Base-by-base conservation (phyloP, 1,139 yeast genomes). In the Blastobotrys raffinosifermentans region DNA sequence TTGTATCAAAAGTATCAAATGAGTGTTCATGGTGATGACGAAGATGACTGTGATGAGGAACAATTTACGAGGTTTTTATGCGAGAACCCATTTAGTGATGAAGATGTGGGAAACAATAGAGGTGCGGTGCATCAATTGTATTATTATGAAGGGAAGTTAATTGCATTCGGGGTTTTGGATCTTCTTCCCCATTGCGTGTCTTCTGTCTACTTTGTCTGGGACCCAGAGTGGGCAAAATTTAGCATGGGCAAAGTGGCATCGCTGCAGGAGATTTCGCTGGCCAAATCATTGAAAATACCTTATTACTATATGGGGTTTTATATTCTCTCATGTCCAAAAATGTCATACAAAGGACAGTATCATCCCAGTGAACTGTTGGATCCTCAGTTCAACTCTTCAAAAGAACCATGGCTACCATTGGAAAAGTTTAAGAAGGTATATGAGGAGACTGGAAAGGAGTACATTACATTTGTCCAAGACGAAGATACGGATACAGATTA, bases 201-300 rank as follows among this genome's bases (percentile, higher is more conserved):
- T 0, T 80, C 94, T 0, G 91, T 89, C 1, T 89, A 87, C 54
- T 82, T 87, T 52, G 76, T 87, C 13, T 86, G 94, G 85, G 93
- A 87, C 54, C 94, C 94, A 0, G 89, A 77, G 43, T 80, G 70
- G 55, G 77, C 80, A 2, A 69, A 75, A 40, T 62, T 80, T 45
- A 80, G 87, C 0, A 59, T 87, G 26, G 97, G 97, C 0, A 83
- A 85, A 20, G 57, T 87, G 2, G 77, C 89, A 40, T 93, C 86
- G 0, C 51, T 86, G 21, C 61, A 84, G 26, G 97, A 89, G 52
- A 63, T 85, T 34, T 67, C 75, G 3, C 57, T 84, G 25, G 47
- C 67, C 2, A 32, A 51, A 4, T 56, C 59, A 21, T 51, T 62
- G 9, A 51, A 63, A 1, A 57, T 68, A 27, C 67, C 70, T 1